A percentile compares a stretch with the other conserved stretches of the same genome.
phyloP scores from a whole-genome alignment of 805 yeast species.

The Brettanomyces naardenensis region DNA sequence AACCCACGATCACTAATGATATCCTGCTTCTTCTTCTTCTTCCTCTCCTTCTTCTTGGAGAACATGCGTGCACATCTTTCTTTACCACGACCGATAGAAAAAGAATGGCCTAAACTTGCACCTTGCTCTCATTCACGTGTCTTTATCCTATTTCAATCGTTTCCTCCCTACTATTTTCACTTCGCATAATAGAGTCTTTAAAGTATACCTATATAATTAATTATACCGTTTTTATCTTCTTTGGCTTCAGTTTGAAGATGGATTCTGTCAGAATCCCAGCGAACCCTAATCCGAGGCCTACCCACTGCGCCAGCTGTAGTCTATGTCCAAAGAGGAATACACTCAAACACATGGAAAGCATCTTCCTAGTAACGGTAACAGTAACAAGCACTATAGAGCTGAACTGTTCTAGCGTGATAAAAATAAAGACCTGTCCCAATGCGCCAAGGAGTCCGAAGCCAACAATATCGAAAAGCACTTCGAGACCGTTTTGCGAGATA shows the following conservation, averaged over 20 bases:
- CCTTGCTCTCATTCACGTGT: no score
- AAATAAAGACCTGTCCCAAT: constrained; percentile 90
- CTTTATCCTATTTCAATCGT: no score
- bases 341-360: constrained; percentile 89
- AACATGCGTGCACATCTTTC: no score
- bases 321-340: constrained; percentile 82
- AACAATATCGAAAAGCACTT: constrained; percentile 49
- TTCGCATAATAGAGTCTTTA: no score
- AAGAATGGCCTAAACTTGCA: no score
- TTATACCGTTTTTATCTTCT: no score
- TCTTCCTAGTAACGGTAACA: constrained; percentile 92
- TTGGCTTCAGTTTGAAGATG: no score
- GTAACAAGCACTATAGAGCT: constrained; percentile 83
- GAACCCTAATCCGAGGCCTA: constrained; percentile 74
- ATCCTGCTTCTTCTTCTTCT: not conserved
- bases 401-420: constrained; percentile 71
- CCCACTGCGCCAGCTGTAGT: constrained; percentile 60
- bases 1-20: not conserved
- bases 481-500: constrained; percentile 38
- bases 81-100: no score
- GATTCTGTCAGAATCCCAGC: constrained; percentile 84
- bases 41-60: not conserved
- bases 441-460: constrained; percentile 77
- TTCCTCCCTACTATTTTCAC: no score
- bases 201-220: no score